These are phyloP conservation scores for Leonotis leonurus DNA, from an alignment of 257 asterid species.

Conservation along the genomic window DNA sequence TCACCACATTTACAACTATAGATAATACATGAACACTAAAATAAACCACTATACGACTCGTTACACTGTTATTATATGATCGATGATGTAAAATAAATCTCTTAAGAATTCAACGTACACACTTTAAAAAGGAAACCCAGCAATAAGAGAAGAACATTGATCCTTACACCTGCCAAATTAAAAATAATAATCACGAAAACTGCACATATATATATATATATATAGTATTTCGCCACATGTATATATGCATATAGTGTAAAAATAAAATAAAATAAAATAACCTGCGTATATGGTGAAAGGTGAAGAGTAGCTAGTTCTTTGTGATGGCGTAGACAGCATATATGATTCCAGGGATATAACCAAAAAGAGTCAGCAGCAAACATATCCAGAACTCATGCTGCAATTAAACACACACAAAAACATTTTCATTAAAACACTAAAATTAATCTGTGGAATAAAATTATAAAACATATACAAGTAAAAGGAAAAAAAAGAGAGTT, in stretches of 20 bases:
- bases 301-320: conserved; percentile 23
- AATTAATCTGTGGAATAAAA: background rate
- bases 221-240: background rate
- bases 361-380: conserved; percentile 49
- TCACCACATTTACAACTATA: background rate
- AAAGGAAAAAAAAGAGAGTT: background rate
- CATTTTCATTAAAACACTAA: background rate
- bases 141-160: background rate
- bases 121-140: background rate
- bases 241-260: no score
- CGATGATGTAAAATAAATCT: background rate
- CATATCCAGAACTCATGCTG: conserved; percentile 60
- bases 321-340: conserved; percentile 59
- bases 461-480: background rate
- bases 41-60: background rate
- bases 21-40: background rate
- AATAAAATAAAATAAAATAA: background rate
- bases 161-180: background rate
- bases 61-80: background rate
- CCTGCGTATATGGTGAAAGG: background rate
- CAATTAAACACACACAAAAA: background rate
- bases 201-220: background rate
- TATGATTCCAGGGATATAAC: conserved; percentile 60
- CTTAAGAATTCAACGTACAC: background rate
- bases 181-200: background rate